phyloP scores from a whole-genome alignment of 2,329 filamentous ascomycete species.

The Corniculantispora saksenae region DNA sequence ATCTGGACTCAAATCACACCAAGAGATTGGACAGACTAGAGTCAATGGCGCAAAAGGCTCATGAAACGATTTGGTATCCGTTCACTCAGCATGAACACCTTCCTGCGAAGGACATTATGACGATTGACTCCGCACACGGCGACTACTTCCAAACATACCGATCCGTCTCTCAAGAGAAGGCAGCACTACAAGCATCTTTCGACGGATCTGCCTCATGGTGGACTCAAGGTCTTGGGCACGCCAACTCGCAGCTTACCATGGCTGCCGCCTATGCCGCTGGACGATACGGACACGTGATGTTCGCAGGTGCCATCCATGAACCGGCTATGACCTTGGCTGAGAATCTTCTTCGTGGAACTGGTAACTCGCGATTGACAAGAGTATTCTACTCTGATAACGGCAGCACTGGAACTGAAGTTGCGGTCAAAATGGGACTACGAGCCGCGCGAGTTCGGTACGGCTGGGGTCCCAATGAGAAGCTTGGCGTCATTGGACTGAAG shows the following conservation, averaged over 20 bases:
- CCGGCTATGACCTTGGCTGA: slow-evolving; percentile 72
- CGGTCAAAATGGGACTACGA: slow-evolving; percentile 80
- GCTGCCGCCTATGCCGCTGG: slow-evolving; percentile 80
- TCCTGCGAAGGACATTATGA: slow-evolving; percentile 62
- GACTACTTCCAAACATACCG: slow-evolving; percentile 70
- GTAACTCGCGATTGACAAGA: slow-evolving; percentile 65
- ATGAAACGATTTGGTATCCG: slow-evolving; percentile 76
- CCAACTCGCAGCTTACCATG: slow-evolving; percentile 69
- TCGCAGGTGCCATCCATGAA: slow-evolving; percentile 76
- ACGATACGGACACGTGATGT: slow-evolving; percentile 87
- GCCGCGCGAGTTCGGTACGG: slow-evolving; percentile 67
- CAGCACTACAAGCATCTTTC: slow-evolving; percentile 65
- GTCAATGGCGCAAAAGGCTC: slow-evolving; percentile 61
- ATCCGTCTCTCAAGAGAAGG: slow-evolving; percentile 16
- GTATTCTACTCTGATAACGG: slow-evolving; percentile 85
- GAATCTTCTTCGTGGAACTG: slow-evolving; percentile 57
- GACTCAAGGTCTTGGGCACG: slow-evolving; percentile 85
- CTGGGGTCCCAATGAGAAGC: slow-evolving; percentile 58
- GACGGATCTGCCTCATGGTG: slow-evolving; percentile 90
- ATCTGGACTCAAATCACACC: slow-evolving; percentile 55
- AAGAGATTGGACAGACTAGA: slow-evolving; percentile 60
- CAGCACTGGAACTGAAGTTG: slow-evolving; percentile 81
- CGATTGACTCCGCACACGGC: slow-evolving; percentile 78
- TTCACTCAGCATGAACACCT: slow-evolving; percentile 78
- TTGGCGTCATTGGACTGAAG: slow-evolving; percentile 73